Evolutionary conservation across 176 grass and related monocot genomes (phyloP).

Genomic region (Eragrostis nindensis): DNA sequence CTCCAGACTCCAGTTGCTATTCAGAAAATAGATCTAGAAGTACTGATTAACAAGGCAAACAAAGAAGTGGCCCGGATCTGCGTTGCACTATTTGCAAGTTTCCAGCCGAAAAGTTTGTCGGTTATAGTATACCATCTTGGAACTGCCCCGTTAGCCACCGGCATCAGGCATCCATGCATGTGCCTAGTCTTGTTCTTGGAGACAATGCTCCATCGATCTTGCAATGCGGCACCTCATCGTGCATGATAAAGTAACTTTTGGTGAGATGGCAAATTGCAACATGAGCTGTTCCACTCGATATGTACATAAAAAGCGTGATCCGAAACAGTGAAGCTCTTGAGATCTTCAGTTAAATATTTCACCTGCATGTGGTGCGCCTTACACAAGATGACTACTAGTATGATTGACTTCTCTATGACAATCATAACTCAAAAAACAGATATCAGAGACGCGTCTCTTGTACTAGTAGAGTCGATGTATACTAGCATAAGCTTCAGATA

Average conservation of each 20-base stretch:
- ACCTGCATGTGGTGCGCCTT: conserved; percentile 13
- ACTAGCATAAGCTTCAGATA: background rate
- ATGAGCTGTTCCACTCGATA: conserved; percentile 33
- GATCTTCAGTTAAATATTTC: conserved; percentile 17
- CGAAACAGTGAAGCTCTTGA: background rate
- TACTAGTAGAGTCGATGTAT: background rate
- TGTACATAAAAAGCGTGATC: background rate
- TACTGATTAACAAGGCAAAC: background rate
- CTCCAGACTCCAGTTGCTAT: background rate
- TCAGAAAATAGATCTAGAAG: conserved; percentile 24
- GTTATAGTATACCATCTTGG: conserved; percentile 5
- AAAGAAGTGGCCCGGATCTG: background rate
- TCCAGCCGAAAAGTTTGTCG: background rate
- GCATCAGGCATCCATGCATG: conserved; percentile 44
- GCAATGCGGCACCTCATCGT: conserved; percentile 12
- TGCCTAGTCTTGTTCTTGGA: conserved; percentile 43
- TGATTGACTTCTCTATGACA: background rate
- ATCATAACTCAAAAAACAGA: background rate
- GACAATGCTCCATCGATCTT: conserved; percentile 38
- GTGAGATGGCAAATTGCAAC: conserved; percentile 23
- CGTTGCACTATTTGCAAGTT: conserved; percentile 17
- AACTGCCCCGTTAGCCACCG: conserved; percentile 24
- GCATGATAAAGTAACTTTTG: conserved; percentile 23
- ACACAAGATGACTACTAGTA: background rate
- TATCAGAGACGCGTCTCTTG: no score